Conservation (phyloP, 805 yeast species). For the Scheffersomyces coipomensis region DNA sequence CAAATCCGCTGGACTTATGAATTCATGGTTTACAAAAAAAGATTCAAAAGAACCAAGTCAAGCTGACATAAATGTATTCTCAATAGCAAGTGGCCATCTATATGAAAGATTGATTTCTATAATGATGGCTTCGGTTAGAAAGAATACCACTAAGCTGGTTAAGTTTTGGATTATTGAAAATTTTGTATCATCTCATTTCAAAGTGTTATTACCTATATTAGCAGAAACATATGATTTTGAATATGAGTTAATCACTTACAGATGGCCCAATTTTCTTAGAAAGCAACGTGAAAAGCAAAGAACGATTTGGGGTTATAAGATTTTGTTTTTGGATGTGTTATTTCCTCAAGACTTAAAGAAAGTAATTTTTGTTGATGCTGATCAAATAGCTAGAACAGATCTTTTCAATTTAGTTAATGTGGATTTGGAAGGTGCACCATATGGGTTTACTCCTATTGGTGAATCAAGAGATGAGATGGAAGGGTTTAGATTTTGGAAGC, state of each 20-base stretch:
- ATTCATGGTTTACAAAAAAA: background rate
- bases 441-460: slow-evolving; percentile 86
- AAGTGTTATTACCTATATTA: slow-evolving; percentile 54
- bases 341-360: slow-evolving; percentile 77
- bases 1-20: background rate
- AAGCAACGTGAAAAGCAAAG: slow-evolving; percentile 76
- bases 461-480: slow-evolving; percentile 78
- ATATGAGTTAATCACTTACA: slow-evolving; percentile 76
- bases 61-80: slow-evolving; percentile 75
- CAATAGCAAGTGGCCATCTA: slow-evolving; percentile 78
- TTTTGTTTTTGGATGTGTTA: slow-evolving; percentile 79
- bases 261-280: slow-evolving; percentile 92
- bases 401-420: slow-evolving; percentile 63
- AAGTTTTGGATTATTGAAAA: slow-evolving; percentile 88
- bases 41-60: slow-evolving; percentile 18
- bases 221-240: slow-evolving; percentile 61
- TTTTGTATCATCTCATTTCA: slow-evolving; percentile 71
- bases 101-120: slow-evolving; percentile 73
- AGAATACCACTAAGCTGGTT: slow-evolving; percentile 54
- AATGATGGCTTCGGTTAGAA: slow-evolving; percentile 79
- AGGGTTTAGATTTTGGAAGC: slow-evolving; percentile 88
- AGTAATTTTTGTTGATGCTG: slow-evolving; percentile 84
- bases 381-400: slow-evolving; percentile 77
- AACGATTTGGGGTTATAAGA: slow-evolving; percentile 85
- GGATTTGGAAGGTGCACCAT: slow-evolving; percentile 79